Base-by-base conservation (phyloP, 306 rosid species). In the Cicer bijugum region DNA sequence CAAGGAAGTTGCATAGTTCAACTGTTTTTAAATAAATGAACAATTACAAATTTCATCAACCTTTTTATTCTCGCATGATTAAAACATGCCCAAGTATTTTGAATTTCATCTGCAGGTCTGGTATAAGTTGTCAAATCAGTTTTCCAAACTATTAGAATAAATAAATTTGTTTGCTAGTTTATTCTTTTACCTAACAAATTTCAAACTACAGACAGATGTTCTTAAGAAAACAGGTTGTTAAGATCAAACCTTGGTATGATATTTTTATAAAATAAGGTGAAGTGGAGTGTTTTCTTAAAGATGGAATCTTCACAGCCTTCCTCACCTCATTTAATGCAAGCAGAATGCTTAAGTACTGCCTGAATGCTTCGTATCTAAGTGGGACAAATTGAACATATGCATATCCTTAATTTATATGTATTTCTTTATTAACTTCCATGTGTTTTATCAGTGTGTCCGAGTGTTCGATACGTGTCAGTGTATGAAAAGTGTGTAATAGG, bases 21-120 rank as follows among this genome's bases (percentile, higher is more conserved):
- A 37, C 70, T 60, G 12, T 67, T 66, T 55, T 53, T 75, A 60
- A 62, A 50, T 51, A 77, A 20, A 59, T 67, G 19, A 59, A 37
- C 63, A 58, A 38, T 14, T 68, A 15, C 12, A 61, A 61, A 14
- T 63, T 63, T 15, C 68, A 8, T 40, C n/a, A 14, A 6, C 14
- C 4, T 62, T 61, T 59, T 59, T 12, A 12, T 37, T 12, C 40
- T 33, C 66, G 11, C 38, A 33, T 28, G 65, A 16, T 59, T 59
- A 42, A 59, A 11, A 59, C 58, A 59, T 12, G 43, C 66, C 17
- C n/a, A 59, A 59, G 10, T 59, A 35, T 59, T 59, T 59, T 62
- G 7, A 62, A 15, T 62, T 38, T 62, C 69, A 62, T 39, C 35
- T 15, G 69, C 50, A 63, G 35, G 48, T 12, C 35, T 63, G 33